Evolutionary conservation across 2,329 filamentous ascomycete genomes (phyloP).

Genomic region (Alternaria alternata): DNA sequence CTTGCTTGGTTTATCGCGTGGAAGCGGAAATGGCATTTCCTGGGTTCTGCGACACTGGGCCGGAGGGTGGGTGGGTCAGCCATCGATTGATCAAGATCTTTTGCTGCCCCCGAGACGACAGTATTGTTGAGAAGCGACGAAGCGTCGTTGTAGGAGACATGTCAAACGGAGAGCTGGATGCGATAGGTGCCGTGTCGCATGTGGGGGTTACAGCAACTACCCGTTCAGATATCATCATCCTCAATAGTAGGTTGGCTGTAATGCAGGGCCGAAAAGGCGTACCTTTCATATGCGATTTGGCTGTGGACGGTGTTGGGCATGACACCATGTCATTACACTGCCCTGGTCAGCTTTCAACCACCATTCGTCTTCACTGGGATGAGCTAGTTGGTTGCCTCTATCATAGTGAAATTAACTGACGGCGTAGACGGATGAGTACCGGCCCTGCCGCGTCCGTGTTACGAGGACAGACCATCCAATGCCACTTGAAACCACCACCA

Average conservation of each 20-base stretch:
- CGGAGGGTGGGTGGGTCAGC: conserved; percentile 14
- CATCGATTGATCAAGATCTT: conserved; percentile 8
- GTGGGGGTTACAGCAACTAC: conserved; percentile 15
- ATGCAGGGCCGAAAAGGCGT: conserved; percentile 3
- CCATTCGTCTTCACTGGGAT: conserved; percentile 4
- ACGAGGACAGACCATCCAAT: conserved; percentile 28
- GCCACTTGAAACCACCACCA: conserved; percentile 41
- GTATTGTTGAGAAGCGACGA: conserved; percentile 9
- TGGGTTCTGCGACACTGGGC: conserved; percentile 37
- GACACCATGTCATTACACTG: conserved; percentile 2
- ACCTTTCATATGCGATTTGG: conserved; percentile 1
- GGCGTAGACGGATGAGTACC: conserved; percentile 26
- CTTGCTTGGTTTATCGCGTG: conserved; percentile 45
- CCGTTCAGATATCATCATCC: conserved; percentile 3
- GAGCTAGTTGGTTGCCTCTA: conserved; percentile 10
- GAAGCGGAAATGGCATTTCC: conserved; percentile 39
- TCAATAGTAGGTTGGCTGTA: neutral
- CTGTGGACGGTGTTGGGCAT: conserved; percentile 1
- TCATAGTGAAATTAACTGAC: conserved; percentile 35
- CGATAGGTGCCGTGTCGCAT: conserved; percentile 10
- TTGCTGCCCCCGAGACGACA: conserved; percentile 4
- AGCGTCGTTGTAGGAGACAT: neutral
- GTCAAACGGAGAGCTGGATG: conserved; percentile 2
- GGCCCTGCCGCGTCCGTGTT: conserved; percentile 37
- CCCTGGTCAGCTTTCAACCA: conserved; percentile 1